Evolutionary conservation across 495 filamentous ascomycete genomes (phyloP).

Genomic region (Clavariopsis aquatica): DNA sequence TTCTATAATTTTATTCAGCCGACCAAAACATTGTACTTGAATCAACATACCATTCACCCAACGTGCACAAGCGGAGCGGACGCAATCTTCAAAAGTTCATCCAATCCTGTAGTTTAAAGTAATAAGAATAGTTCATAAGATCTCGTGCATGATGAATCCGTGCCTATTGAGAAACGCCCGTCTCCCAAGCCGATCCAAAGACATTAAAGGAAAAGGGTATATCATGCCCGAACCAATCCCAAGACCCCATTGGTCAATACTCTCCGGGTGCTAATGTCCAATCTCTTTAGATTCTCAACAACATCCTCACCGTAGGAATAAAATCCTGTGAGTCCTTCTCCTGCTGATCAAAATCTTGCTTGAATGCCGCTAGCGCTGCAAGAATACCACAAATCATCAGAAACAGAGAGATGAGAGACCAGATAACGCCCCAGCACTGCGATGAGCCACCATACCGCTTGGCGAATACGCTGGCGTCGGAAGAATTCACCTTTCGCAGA

Average conservation of each 20-base stretch:
- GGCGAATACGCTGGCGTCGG: conserved; percentile 79
- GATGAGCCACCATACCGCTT: conserved; percentile 75
- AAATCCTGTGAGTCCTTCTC: conserved; percentile 68
- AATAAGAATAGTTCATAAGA: not conserved
- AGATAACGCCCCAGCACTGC: conserved; percentile 79
- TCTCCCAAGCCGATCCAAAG: too few species aligned
- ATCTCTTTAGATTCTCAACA: conserved; percentile 21
- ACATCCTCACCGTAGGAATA: conserved; percentile 52
- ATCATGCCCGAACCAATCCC: not conserved
- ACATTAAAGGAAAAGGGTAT: conserved; percentile 14
- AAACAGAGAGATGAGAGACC: conserved; percentile 67
- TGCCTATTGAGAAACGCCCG: not conserved
- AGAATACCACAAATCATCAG: conserved; percentile 74
- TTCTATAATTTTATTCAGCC: too few species aligned
- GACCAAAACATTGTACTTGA: too few species aligned
- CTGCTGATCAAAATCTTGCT: conserved; percentile 65
- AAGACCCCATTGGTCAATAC: not conserved
- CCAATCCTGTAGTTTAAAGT: not conserved
- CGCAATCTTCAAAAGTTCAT: not conserved
- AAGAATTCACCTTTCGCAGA: conserved; percentile 76
- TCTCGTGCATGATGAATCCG: not conserved
- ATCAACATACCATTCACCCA: too few species aligned
- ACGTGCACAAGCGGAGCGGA: too few species aligned
- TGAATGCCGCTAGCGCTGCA: conserved; percentile 74
- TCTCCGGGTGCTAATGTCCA: not conserved